phyloP scores from a whole-genome alignment of 345 rosid genomes.

The Orychophragmus violaceus region DNA sequence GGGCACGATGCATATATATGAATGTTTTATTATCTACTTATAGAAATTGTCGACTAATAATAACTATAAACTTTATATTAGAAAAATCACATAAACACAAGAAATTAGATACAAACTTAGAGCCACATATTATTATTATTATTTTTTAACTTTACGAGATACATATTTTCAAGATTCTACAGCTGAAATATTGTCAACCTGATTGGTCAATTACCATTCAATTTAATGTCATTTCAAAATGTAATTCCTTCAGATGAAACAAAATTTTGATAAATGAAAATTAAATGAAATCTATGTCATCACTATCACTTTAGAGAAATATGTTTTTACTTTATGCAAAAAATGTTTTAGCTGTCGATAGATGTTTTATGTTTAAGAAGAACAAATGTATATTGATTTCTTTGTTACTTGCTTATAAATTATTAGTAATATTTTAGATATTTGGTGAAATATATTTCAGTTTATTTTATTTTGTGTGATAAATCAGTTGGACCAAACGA shows the following conservation, averaged over 20 bases:
- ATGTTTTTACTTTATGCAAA: not conserved
- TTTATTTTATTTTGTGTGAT: too few relatives aligned
- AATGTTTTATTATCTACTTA: not conserved
- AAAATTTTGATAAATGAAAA: not conserved
- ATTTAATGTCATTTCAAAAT: not conserved
- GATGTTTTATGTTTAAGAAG: too few relatives aligned
- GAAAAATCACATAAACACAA: not conserved
- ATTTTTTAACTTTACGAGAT: too few relatives aligned
- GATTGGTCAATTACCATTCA: not conserved
- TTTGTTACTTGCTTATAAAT: not conserved
- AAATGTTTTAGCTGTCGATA: too few relatives aligned
- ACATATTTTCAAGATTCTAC: not conserved
- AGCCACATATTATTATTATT: too few relatives aligned
- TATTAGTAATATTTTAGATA: not conserved
- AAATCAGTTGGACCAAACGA: not conserved
- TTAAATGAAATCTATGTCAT: not conserved
- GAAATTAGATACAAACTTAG: not conserved
- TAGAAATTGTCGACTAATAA: not conserved
- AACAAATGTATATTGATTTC: not conserved
- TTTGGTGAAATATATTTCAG: too few relatives aligned
- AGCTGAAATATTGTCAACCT: not conserved
- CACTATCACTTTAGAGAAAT: not conserved
- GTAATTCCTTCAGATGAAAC: not conserved
- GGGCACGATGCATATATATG: too few relatives aligned
- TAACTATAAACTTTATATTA: not conserved